Base-by-base conservation (phyloP, 768 basidiomycete genomes). In the Suillus bovinus region DNA sequence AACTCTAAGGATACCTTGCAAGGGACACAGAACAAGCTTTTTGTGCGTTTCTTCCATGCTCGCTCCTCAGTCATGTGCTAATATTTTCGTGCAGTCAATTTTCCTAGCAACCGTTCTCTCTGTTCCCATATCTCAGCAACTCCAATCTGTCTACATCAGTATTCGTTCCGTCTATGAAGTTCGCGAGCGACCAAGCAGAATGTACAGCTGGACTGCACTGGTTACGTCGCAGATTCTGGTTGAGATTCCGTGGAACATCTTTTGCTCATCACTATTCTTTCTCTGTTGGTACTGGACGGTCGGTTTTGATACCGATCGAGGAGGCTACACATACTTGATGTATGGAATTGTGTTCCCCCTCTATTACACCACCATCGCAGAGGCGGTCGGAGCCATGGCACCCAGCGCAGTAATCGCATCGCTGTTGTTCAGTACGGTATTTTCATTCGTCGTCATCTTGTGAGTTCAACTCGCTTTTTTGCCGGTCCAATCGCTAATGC, bases 161-260 rank as follows among this genome's bases (percentile, higher is more conserved):
- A 80, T 81, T 65, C 82, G 87, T 29, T 77, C 71, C 6, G 74
- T 90, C 39, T 89, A 87, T 64, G 85, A 87, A 65, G 79, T 86
- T 57, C 81, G 88, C 41, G 88, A 90, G 71, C 78, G 83, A 5
- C 84, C 87, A 0, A 85, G 84, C 53, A 77, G 81, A 50, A 88
- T 85, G 80, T 89, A 87, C 70, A 78, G 77, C 66, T 89, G 86
- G 86, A 79, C 82, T 0, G 82, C 85, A 0, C 74, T 87, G 36
- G 63, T 85, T n/a, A 80, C 83, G 0, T 78, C 86, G 0, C 82
- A 83, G 66, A 72, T 86, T 27, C 62, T 86, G 14, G 74, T 75
- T 38, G 82, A 83, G 68, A 49, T 80, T 2, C 80, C 80, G 17
- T 78, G 80, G 71, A 82, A 82, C 62, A 77, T 81, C 22, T 17